These are phyloP conservation scores for Penicillium sp. DNA, from an alignment of 2,329 filamentous ascomycete genomes.

Conservation along the genomic window DNA sequence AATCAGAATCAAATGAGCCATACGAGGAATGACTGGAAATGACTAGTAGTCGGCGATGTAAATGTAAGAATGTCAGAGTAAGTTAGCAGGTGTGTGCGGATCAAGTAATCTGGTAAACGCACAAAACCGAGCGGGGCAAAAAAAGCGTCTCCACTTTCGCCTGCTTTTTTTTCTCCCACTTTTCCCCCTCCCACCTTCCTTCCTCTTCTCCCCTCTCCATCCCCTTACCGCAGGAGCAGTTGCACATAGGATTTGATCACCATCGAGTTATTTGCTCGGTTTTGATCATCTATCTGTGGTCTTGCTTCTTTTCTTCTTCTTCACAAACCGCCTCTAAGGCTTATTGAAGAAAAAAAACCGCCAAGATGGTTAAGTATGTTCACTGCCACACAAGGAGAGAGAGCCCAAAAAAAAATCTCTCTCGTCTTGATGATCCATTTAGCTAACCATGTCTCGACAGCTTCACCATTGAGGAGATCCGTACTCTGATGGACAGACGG, in stretches of 20 bases:
- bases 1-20: neutral
- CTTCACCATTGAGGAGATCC: conserved; percentile 90
- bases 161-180: conserved; percentile 29
- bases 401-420: neutral
- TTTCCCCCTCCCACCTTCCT: conserved; percentile 24
- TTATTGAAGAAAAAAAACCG: conserved; percentile 57
- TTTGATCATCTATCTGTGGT: conserved; percentile 43
- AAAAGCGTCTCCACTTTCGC: conserved; percentile 29
- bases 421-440: neutral
- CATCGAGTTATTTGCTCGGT: conserved; percentile 46
- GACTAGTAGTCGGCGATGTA: neutral
- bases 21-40: neutral
- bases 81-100: neutral
- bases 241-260: conserved; percentile 41
- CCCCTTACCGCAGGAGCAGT: conserved; percentile 36
- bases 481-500: conserved; percentile 49
- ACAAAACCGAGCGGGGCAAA: conserved; percentile 24
- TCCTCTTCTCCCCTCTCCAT: conserved; percentile 27
- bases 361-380: conserved; percentile 99
- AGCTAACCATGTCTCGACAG: conserved; percentile 52
- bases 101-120: conserved; percentile 16
- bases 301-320: conserved; percentile 27
- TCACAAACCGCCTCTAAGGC: conserved; percentile 38
- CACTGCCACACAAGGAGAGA: neutral
- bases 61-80: neutral